phyloP scores from a whole-genome alignment of 805 yeast genomes.

The Yarrowia sp. region DNA sequence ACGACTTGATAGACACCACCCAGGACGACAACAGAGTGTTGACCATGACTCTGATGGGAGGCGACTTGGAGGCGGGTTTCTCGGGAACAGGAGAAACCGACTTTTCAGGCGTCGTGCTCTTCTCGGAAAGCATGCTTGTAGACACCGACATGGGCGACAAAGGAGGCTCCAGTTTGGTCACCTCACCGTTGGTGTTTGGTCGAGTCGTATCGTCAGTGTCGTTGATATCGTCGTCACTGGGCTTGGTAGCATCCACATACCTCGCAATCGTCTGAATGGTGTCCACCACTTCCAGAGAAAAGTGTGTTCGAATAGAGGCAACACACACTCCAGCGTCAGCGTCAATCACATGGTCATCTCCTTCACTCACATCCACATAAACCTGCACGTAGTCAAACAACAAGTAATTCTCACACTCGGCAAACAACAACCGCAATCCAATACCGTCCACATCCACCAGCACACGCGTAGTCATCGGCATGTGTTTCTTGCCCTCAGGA shows the following conservation, averaged over 20 bases:
- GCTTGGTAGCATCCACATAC: slow-evolving; percentile 14
- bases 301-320: slow-evolving; percentile 18
- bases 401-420: slow-evolving; percentile 49
- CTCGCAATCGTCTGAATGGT: slow-evolving; percentile 16
- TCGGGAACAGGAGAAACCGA: not conserved
- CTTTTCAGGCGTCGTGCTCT: not conserved
- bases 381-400: slow-evolving; percentile 45
- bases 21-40: slow-evolving; percentile 26
- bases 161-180: not conserved
- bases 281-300: slow-evolving; percentile 4
- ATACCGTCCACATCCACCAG: slow-evolving; percentile 49
- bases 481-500: slow-evolving; percentile 40
- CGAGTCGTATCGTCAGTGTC: not conserved
- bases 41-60: slow-evolving; percentile 10
- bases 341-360: slow-evolving; percentile 10
- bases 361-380: slow-evolving; percentile 7
- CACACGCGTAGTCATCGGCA: slow-evolving; percentile 38
- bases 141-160: not conserved
- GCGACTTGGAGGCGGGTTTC: not conserved
- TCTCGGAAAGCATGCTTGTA: not conserved
- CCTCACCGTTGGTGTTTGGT: not conserved
- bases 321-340: slow-evolving; percentile 17
- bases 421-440: slow-evolving; percentile 46
- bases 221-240: not conserved
- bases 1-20: slow-evolving; percentile 27